phyloP scores from a whole-genome alignment of 2,329 filamentous ascomycete species.

The Seiridium unicorne region DNA sequence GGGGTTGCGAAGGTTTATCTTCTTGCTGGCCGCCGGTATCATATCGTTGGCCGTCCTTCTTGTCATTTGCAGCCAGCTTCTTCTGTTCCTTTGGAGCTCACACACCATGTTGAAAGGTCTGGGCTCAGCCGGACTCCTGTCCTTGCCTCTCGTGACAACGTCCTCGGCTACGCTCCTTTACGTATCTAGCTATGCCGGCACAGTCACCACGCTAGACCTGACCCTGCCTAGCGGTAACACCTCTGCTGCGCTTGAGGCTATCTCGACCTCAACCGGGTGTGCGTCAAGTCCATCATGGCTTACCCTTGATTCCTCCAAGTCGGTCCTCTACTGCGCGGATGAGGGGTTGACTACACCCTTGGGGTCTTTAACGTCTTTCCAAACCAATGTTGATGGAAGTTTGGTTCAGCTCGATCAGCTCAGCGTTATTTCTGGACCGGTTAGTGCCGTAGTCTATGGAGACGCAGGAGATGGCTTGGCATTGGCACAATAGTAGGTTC shows the following conservation, averaged over 20 bases:
- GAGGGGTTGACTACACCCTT: slow-evolving; percentile 43
- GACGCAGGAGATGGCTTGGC: slow-evolving; percentile 35
- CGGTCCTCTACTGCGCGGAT: slow-evolving; percentile 55
- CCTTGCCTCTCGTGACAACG: slow-evolving; percentile 24
- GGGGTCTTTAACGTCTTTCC: slow-evolving; percentile 43
- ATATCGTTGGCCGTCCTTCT: not conserved
- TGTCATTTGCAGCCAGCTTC: not conserved
- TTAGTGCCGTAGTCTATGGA: slow-evolving; percentile 43
- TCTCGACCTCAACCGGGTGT: slow-evolving; percentile 38
- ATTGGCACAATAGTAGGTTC: slow-evolving; percentile 44
- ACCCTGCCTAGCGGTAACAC: slow-evolving; percentile 23
- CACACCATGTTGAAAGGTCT: slow-evolving; percentile 23
- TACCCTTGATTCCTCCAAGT: slow-evolving; percentile 45
- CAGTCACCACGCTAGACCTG: slow-evolving; percentile 46
- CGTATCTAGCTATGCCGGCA: slow-evolving; percentile 47
- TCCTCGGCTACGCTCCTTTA: slow-evolving; percentile 41
- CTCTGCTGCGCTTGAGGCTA: slow-evolving; percentile 34
- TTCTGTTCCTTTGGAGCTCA: not conserved
- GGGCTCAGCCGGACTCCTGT: slow-evolving; percentile 22
- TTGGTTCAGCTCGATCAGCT: slow-evolving; percentile 35
- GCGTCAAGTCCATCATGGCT: slow-evolving; percentile 56
- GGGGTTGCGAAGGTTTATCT: not conserved
- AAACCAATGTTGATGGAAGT: slow-evolving; percentile 33
- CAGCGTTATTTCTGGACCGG: slow-evolving; percentile 38
- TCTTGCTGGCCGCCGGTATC: not conserved